Conservation (phyloP, 2,329 filamentous ascomycete species). For the Trichoderma semiorbis region DNA sequence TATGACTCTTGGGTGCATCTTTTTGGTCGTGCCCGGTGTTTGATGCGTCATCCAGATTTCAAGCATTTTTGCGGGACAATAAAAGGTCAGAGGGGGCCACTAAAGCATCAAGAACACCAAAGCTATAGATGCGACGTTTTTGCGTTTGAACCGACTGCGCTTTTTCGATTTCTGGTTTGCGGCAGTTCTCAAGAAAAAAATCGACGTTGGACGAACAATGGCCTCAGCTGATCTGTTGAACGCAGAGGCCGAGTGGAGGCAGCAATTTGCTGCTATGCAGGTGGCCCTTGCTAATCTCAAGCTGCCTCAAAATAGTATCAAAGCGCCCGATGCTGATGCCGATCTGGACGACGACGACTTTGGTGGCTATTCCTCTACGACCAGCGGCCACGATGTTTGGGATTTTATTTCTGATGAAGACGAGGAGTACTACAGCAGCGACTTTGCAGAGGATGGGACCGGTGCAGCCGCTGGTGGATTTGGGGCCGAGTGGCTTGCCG, state of each 20-base stretch:
- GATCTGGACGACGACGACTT: slow-evolving; percentile 64
- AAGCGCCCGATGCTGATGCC: slow-evolving; percentile 37
- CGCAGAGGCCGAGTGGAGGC: slow-evolving; percentile 69
- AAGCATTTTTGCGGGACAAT: not conserved
- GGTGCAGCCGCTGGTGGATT: slow-evolving; percentile 39
- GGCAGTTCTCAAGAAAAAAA: not conserved
- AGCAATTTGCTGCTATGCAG: slow-evolving; percentile 82
- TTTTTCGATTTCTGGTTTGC: not conserved
- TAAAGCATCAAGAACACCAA: not conserved
- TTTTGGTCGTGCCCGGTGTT: too few relatives aligned
- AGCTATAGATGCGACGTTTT: not conserved
- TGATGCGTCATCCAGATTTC: not conserved
- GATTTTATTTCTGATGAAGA: slow-evolving; percentile 80
- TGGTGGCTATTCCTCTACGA: slow-evolving; percentile 52
- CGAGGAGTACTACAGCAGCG: slow-evolving; percentile 63
- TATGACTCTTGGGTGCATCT: too few relatives aligned
- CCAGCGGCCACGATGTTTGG: slow-evolving; percentile 80
- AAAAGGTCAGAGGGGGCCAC: not conserved
- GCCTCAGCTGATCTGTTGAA: slow-evolving; percentile 35
- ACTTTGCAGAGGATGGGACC: slow-evolving; percentile 46
- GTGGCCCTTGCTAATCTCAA: slow-evolving; percentile 73
- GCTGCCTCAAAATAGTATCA: slow-evolving; percentile 38
- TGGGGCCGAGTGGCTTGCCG: slow-evolving; percentile 66
- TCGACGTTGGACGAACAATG: slow-evolving; percentile 26
- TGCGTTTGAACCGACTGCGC: not conserved